These are phyloP conservation scores for Tetrapisispora pingtungensis DNA, from an alignment of 805 yeast genomes.

Conservation along the genomic window DNA sequence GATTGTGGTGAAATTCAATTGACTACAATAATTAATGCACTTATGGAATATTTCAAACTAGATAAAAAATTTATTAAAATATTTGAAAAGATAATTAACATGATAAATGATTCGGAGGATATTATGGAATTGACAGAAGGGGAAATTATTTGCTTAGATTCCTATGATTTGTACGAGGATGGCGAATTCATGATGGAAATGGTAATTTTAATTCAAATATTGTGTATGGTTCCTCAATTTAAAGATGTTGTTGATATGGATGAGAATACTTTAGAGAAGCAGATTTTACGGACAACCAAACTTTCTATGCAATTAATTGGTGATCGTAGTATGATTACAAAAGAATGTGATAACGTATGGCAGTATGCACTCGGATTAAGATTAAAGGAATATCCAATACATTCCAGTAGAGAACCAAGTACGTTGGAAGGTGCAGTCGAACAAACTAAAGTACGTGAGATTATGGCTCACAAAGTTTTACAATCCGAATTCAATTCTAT, in stretches of 20 bases:
- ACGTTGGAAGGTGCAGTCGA: constrained; percentile 12
- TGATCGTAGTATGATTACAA: constrained; percentile 42
- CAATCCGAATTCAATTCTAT: constrained; percentile 47
- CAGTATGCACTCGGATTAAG: constrained; percentile 22
- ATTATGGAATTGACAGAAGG: constrained; percentile 31
- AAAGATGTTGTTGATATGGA: constrained; percentile 17
- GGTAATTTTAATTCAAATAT: constrained; percentile 41
- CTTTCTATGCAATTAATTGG: constrained; percentile 51
- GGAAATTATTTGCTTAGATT: constrained; percentile 38
- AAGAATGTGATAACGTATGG: constrained; percentile 21
- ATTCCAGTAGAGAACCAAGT: not conserved
- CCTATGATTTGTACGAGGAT: constrained; percentile 51
- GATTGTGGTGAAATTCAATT: constrained; percentile 75
- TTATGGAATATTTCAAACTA: constrained; percentile 20
- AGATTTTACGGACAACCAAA: constrained; percentile 41
- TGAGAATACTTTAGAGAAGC: constrained; percentile 17
- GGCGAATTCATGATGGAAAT: constrained; percentile 56
- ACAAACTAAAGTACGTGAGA: constrained; percentile 16
- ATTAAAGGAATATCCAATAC: constrained; percentile 41
- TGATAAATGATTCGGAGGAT: constrained; percentile 19
- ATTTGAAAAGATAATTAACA: constrained; percentile 31
- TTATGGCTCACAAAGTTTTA: constrained; percentile 47
- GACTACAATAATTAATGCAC: constrained; percentile 24
- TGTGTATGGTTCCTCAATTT: constrained; percentile 32
- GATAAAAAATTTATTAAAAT: constrained; percentile 13